phyloP scores from a whole-genome alignment of 1,139 yeast genomes.

The Arxiozyma bovina region DNA sequence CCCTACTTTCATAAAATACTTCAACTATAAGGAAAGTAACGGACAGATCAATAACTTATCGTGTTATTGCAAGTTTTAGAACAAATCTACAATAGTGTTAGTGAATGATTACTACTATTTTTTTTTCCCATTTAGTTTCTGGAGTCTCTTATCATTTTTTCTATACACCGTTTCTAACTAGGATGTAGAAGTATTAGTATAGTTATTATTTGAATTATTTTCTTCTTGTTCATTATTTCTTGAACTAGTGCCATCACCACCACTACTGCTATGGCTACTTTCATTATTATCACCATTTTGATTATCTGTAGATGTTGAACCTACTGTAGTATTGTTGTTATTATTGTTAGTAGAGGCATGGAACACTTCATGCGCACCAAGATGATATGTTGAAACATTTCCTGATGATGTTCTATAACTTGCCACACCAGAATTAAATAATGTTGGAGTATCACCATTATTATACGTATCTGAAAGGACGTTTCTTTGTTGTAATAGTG shows the following conservation, averaged over 20 bases:
- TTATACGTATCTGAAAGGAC: not conserved
- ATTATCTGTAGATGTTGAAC: not conserved
- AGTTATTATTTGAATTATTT: not conserved
- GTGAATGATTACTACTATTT: not conserved
- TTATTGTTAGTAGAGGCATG: not conserved
- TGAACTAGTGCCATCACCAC: not conserved
- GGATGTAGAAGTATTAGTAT: not conserved
- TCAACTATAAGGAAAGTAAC: not conserved
- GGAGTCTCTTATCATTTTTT: no score
- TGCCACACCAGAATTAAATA: constrained; percentile 23
- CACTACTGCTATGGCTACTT: not conserved
- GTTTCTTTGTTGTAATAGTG: constrained; percentile 3
- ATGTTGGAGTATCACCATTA: constrained; percentile 3
- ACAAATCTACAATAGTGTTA: not conserved
- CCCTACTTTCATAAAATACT: not conserved
- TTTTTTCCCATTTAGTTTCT: not conserved
- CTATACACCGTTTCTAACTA: not conserved
- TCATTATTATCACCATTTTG: not conserved
- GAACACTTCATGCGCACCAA: constrained; percentile 5
- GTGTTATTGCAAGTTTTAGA: not conserved
- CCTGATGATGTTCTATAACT: constrained; percentile 21
- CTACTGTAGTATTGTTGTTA: not conserved
- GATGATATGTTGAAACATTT: constrained; percentile 13
- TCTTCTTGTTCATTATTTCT: not conserved
- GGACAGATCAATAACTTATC: no score